Base-by-base conservation (phyloP, 768 basidiomycete genomes). In the Boletus bicolor region DNA sequence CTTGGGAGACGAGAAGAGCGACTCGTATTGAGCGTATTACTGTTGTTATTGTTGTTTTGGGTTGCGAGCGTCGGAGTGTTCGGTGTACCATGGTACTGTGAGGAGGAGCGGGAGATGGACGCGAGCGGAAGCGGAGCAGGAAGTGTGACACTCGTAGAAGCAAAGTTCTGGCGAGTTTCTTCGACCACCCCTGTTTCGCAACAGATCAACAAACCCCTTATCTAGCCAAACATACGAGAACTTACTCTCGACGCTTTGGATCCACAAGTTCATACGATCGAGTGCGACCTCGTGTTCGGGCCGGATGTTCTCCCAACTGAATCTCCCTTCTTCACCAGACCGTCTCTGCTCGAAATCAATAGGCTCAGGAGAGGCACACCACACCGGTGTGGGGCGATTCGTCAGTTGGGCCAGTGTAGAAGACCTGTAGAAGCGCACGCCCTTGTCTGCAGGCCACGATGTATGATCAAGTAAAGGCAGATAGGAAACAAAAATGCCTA, bases 251-350 rank as follows among this genome's bases (percentile, higher is more conserved):
- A 91, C 87, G 55, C 84, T 89, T 61, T 81, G 81, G 72, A 91
- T 87, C 91, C 91, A 93, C 50, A 87, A 73, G 1, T 83, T 79
- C 86, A 93, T 85, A 49, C 90, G 77, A 61, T 93, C 89, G 3
- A 74, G 58, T 14, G 69, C 71, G 4, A 68, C 59, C 44, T 71
- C 67, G 19, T 57, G 62, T 45, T 71, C 69, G 5, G 69, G 68
- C 5, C 70, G 65, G 19, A 73, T 73, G 21, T 71, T 58, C 52
- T 71, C 70, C 68, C 72, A 71, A 35, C 70, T 71, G 43, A 71
- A 71, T 30, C 70, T 61, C 32, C 72, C 70, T 49, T 66, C 71
- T 41, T 71, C 70, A 24, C 59, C 62, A 30, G 71, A 72, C 19
- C 67, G 60, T 49, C 71, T 60, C 48, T 73, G 57, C 53, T 71